Evolutionary conservation across 139 green algal genomes (phyloP).

Genomic region (Coelastrella sp.): DNA sequence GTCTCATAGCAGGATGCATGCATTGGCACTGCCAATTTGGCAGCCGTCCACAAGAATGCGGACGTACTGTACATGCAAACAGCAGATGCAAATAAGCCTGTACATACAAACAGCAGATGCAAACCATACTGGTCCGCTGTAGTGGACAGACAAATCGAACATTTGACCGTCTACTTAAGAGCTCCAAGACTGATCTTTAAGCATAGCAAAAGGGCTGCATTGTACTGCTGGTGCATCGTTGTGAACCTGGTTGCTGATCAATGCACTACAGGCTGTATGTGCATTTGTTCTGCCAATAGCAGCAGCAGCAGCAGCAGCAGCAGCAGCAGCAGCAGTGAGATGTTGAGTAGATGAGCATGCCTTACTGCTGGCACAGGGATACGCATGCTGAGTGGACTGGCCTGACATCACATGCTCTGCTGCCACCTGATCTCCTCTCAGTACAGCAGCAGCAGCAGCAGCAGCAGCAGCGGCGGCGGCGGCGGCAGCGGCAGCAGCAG

Average conservation of each 20-base stretch:
- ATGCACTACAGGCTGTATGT: background rate
- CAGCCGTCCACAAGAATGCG: too few relatives aligned
- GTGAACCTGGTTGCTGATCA: background rate
- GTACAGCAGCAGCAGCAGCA: background rate
- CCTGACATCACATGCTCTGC: too few relatives aligned
- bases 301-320: background rate
- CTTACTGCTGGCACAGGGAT: background rate
- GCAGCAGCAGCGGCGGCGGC: conserved; percentile 4
- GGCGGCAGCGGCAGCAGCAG: background rate
- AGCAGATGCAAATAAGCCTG: too few relatives aligned
- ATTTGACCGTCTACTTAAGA: background rate
- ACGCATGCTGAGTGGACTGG: too few relatives aligned
- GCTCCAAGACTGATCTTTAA: background rate
- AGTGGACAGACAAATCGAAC: too few relatives aligned
- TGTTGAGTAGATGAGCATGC: background rate
- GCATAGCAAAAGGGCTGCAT: background rate
- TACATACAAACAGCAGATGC: too few relatives aligned
- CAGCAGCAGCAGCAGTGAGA: background rate
- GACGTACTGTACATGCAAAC: too few relatives aligned
- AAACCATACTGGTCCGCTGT: too few relatives aligned
- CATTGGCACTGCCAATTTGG: too few relatives aligned
- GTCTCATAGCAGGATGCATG: too few relatives aligned
- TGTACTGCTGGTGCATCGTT: background rate
- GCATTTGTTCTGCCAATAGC: too few relatives aligned
- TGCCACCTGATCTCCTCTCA: background rate